phyloP scores from a whole-genome alignment of 2,329 filamentous ascomycete genomes.

The Lecanosticta acicola region DNA sequence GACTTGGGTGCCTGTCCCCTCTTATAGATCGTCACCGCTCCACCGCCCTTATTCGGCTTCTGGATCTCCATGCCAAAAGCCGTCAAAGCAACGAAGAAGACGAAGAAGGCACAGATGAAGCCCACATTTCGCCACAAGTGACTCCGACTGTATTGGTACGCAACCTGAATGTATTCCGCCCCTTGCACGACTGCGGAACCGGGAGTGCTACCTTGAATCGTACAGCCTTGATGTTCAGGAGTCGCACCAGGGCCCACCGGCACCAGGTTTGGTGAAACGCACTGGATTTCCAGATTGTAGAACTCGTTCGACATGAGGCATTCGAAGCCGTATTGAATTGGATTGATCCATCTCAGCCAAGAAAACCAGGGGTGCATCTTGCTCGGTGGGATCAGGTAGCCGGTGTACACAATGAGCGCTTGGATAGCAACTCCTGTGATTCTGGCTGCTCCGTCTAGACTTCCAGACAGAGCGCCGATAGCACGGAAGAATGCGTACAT shows the following conservation, averaged over 20 bases:
- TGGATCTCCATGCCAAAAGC: constrained; percentile 20
- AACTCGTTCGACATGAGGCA: constrained; percentile 69
- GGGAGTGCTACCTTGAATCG: constrained; percentile 52
- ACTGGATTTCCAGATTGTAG: constrained; percentile 33
- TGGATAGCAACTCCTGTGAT: constrained; percentile 56
- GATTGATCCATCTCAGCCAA: constrained; percentile 77
- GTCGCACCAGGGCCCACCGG: constrained; percentile 31
- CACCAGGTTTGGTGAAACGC: constrained; percentile 48
- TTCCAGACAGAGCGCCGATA: constrained; percentile 68
- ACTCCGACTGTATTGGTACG: constrained; percentile 27
- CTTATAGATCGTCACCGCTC: constrained; percentile 62
- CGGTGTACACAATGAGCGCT: constrained; percentile 61
- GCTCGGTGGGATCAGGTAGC: constrained; percentile 30
- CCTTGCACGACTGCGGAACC: constrained; percentile 39
- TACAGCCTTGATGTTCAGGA: constrained; percentile 53
- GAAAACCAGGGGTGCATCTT: constrained; percentile 26
- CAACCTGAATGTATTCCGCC: constrained; percentile 30
- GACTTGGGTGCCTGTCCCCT: constrained; percentile 59
- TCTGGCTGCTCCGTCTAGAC: constrained; percentile 52
- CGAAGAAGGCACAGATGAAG: constrained; percentile 41
- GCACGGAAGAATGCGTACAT: constrained; percentile 85
- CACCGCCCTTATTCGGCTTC: constrained; percentile 56
- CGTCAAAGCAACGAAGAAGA: constrained; percentile 38
- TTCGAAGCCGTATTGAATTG: constrained; percentile 77
- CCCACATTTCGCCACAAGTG: constrained; percentile 46